Conservation (phyloP, 805 yeast genomes). For the Pichia phayaonensis region DNA sequence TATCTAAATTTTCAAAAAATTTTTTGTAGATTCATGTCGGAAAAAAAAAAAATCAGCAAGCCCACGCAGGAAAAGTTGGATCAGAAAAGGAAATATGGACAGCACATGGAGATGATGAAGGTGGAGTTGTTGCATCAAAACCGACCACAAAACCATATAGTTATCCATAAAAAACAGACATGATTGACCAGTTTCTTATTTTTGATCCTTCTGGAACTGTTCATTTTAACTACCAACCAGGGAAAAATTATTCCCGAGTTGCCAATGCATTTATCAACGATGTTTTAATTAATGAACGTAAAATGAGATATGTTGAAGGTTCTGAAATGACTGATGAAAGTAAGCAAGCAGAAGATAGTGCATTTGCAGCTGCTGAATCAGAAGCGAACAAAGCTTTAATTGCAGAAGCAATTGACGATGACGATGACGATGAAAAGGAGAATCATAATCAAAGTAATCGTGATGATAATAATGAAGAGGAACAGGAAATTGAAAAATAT, state of each 20-base stretch:
- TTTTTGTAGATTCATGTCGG: background rate
- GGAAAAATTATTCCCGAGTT: conserved; percentile 31
- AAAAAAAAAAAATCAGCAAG: background rate
- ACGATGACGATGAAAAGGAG: conserved; percentile 3
- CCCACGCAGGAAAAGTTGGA: background rate
- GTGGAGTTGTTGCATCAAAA: no score
- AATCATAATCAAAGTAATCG: conserved; percentile 1
- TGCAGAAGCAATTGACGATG: background rate
- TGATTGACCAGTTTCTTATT: conserved; percentile 43
- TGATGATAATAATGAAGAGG: conserved; percentile 12
- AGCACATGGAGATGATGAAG: background rate
- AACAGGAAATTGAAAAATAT: conserved; percentile 18
- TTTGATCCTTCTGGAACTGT: conserved; percentile 49
- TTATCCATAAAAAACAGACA: background rate
- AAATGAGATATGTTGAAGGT: conserved; percentile 19
- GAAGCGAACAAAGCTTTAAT: conserved; percentile 3
- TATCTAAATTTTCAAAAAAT: no score
- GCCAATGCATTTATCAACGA: conserved; percentile 43
- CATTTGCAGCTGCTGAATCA: conserved; percentile 2
- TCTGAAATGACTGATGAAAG: conserved; percentile 8
- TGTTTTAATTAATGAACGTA: conserved; percentile 37
- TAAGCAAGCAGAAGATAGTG: background rate
- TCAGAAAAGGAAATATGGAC: background rate
- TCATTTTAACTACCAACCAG: conserved; percentile 38
- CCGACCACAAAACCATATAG: background rate